A percentile compares a stretch with the other conserved stretches of the same genome.
These are phyloP conservation scores for Solanum chilense DNA, from an alignment of 257 asterid species.

Conservation along the genomic window DNA sequence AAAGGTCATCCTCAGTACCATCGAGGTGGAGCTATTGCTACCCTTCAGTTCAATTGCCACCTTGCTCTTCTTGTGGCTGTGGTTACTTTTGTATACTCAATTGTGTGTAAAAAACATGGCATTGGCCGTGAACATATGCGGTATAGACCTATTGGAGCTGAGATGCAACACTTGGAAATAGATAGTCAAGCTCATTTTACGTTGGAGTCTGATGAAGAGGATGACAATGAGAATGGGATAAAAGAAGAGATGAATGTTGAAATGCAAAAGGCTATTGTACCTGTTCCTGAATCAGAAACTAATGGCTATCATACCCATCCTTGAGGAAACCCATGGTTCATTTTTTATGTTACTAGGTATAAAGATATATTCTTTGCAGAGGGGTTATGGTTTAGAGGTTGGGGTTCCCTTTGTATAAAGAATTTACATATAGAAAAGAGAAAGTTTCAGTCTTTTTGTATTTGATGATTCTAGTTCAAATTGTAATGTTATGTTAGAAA, in stretches of 20 bases:
- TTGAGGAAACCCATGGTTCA: conserved; percentile 23
- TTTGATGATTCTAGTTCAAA: neutral
- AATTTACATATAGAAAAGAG: neutral
- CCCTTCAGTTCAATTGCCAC: conserved; percentile 82
- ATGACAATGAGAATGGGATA: conserved; percentile 38
- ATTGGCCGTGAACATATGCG: conserved; percentile 25
- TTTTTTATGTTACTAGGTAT: neutral
- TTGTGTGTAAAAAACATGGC: conserved; percentile 47
- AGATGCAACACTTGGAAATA: conserved; percentile 27
- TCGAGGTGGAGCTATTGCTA: conserved; percentile 85
- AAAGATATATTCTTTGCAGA: conserved; percentile 7
- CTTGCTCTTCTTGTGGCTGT: conserved; percentile 63
- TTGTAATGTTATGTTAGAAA: neutral
- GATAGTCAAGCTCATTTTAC: conserved; percentile 34
- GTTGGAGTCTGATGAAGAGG: conserved; percentile 69
- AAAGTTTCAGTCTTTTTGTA: neutral
- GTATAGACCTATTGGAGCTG: conserved; percentile 66
- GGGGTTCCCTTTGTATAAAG: neutral
- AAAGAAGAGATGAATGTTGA: conserved; percentile 41
- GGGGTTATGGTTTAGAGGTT: conserved; percentile 8
- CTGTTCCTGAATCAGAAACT: conserved; percentile 23
- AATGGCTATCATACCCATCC: conserved; percentile 48
- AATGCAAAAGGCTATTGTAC: conserved; percentile 38
- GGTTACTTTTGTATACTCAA: conserved; percentile 29
- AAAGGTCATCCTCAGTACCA: conserved; percentile 83